These are phyloP conservation scores for Sphaerulina vaccinii DNA, from an alignment of 2,329 filamentous ascomycete species.

Conservation along the genomic window DNA sequence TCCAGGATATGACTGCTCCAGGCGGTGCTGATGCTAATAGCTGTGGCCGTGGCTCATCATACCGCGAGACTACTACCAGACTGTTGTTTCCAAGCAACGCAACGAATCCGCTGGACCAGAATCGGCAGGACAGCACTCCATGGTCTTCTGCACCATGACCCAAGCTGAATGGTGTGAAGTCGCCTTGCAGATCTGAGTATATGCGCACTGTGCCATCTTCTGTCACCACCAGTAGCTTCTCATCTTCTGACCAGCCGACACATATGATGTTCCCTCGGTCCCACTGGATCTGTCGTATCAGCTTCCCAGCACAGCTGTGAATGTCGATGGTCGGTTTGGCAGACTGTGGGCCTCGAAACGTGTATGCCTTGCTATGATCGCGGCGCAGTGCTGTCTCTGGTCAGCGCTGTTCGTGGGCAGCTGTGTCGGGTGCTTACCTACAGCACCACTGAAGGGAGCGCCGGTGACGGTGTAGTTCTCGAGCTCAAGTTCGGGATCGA, in stretches of 20 bases:
- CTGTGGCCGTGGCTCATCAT: conserved; percentile 85
- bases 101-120: conserved; percentile 91
- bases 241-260: conserved; percentile 94
- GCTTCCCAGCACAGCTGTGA: conserved; percentile 88
- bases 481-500: conserved; percentile 88
- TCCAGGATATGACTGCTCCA: conserved; percentile 82
- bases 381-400: conserved; percentile 72
- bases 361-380: conserved; percentile 79
- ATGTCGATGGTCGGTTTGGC: conserved; percentile 86
- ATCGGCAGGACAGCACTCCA: conserved; percentile 83
- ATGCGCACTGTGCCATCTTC: conserved; percentile 87
- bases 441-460: conserved; percentile 87
- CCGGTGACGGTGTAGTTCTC: conserved; percentile 91
- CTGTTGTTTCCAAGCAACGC: conserved; percentile 86
- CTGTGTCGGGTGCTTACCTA: conserved; percentile 61
- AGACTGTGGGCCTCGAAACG: conserved; percentile 69
- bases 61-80: conserved; percentile 81
- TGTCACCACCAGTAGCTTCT: conserved; percentile 83
- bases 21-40: conserved; percentile 73
- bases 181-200: conserved; percentile 86
- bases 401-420: conserved; percentile 25
- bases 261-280: conserved; percentile 85
- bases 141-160: conserved; percentile 85
- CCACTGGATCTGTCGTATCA: conserved; percentile 67
- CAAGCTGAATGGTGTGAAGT: conserved; percentile 91